Base-by-base conservation (phyloP, 75 land plant genomes). In the Selaginella moellendorffii region DNA sequence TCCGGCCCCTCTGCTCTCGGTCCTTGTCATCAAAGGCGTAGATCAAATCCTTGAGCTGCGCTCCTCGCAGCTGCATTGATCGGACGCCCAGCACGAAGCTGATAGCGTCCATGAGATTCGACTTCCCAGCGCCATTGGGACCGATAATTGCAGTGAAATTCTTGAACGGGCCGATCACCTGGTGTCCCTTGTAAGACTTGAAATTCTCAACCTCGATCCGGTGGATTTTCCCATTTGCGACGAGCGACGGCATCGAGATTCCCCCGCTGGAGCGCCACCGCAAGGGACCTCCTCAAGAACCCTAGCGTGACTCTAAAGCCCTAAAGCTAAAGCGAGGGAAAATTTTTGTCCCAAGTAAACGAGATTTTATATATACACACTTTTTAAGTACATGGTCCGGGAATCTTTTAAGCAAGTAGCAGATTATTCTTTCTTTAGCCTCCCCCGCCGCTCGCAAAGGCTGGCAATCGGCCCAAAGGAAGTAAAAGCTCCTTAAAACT, bases 41-140 rank as follows among this genome's bases (percentile, higher is more conserved):
- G 52, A 95, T 84, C 21, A 95, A 68, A 61, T 95, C 99, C 70
- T 79, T 84, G 42, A 95, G 77, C 72, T 95, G 99, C 10, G 97
- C 92, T 2, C 99, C 99, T 14, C 99, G 74, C 26, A 95, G 85
- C 66, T 90, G 88, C 60, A 73, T 86, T 19, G 97, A 84, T 0
- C 99, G 87, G 10, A 95, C 99, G 0, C 99, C 99, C 25, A 95
- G 83, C 1, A 95, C 99, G 66, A 95, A 95, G 76, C 99, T 95
- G 53, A 95, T 95, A 29, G 97, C 99, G 69, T 95, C 99, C 99
- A 95, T 95, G 30, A 95, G 84, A 59, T 95, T 95, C 29, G 99
- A 95, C 61, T 95, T 95, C 2, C 99, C 99, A 27, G 99, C 83
- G 14, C 99, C 99, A 67, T 95, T 95, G 10, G 99, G 99, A 1